A percentile compares a stretch with the other conserved stretches of the same genome.
Evolutionary conservation across 345 rosid species (phyloP).

Genomic region (Citrus unshiu): DNA sequence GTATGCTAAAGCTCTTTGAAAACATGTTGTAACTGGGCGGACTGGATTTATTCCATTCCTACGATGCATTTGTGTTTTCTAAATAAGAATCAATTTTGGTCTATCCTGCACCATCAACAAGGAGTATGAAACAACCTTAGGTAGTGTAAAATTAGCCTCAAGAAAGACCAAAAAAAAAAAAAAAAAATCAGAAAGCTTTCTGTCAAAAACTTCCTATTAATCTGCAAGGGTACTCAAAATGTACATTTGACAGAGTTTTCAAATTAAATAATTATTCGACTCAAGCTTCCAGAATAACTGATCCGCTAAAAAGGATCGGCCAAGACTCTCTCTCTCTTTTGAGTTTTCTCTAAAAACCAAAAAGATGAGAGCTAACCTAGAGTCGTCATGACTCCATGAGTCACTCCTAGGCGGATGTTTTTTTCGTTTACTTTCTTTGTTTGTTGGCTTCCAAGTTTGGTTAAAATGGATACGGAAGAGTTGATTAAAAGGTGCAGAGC

Average conservation of each 20-base stretch:
- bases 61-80: background rate
- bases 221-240: background rate
- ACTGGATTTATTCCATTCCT: background rate
- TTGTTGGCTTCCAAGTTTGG: no score
- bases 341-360: no score
- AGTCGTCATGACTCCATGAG: no score
- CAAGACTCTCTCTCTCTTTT: no score
- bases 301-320: background rate
- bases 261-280: background rate
- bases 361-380: no score
- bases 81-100: background rate
- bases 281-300: background rate
- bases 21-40: background rate
- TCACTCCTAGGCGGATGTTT: no score
- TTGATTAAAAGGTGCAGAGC: no score
- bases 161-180: background rate
- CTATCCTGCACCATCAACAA: background rate
- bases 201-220: background rate
- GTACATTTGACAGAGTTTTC: background rate
- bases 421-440: no score
- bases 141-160: background rate
- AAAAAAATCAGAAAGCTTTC: background rate
- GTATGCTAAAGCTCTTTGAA: background rate
- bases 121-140: background rate
- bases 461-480: no score